Evolutionary conservation across 2,329 filamentous ascomycete genomes (phyloP).

Genomic region (Phialocephala subalpina): DNA sequence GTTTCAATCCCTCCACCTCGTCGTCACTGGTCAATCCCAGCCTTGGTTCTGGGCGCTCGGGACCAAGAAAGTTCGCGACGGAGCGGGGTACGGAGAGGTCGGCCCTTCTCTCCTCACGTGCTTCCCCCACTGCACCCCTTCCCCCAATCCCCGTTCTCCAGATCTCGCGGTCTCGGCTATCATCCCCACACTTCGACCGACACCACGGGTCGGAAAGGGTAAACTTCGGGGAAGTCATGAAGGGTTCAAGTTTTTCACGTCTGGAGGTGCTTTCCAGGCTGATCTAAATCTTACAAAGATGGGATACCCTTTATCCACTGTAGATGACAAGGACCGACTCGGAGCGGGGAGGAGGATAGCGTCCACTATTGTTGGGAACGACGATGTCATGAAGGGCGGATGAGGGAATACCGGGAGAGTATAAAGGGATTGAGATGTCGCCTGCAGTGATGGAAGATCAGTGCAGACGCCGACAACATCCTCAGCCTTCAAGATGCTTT

Average conservation of each 20-base stretch:
- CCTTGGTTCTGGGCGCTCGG: no score
- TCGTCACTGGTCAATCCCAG: no score
- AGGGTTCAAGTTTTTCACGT: background rate
- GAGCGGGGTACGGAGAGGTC: background rate
- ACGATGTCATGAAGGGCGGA: background rate
- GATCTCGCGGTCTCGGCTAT: background rate
- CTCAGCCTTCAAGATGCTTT: conserved; percentile 9
- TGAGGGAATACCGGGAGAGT: background rate
- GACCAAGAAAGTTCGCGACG: background rate
- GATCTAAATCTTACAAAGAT: background rate
- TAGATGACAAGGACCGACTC: background rate
- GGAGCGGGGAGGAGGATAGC: background rate
- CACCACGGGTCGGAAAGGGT: background rate
- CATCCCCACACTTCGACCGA: background rate
- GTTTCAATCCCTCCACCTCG: background rate
- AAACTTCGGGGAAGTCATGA: background rate
- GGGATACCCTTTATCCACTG: background rate
- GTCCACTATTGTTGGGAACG: background rate
- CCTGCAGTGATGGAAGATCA: background rate
- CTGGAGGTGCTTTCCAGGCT: background rate
- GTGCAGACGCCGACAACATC: background rate
- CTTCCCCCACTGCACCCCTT: background rate
- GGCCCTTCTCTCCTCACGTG: background rate
- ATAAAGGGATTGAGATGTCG: background rate
- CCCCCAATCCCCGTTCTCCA: conserved; percentile 1